Percentiles rank a stretch among this genome's conserved stretches.
Evolutionary conservation across 1,139 yeast species (phyloP).

Genomic region (Geotrichum klebahnii): DNA sequence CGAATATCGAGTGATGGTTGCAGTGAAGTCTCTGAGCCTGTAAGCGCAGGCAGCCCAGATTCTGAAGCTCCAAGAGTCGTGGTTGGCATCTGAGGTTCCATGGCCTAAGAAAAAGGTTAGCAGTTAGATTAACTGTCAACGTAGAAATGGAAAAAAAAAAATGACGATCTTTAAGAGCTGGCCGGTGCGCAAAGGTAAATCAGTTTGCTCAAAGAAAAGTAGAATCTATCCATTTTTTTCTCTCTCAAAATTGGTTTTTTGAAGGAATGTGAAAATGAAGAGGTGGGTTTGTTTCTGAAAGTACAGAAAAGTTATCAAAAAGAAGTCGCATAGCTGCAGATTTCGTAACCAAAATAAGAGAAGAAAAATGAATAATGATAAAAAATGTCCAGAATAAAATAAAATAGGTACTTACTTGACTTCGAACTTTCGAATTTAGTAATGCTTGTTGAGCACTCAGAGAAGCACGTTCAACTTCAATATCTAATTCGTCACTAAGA

Average conservation of each 20-base stretch:
- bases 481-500: neutral
- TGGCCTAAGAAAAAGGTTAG: too few species aligned
- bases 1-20: constrained; percentile 13
- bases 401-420: neutral
- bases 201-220: too few species aligned
- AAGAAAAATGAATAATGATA: neutral
- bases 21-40: constrained; percentile 6
- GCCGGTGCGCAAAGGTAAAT: too few species aligned
- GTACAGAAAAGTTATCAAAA: too few species aligned
- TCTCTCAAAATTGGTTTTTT: too few species aligned
- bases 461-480: neutral
- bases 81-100: neutral
- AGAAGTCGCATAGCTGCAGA: too few species aligned
- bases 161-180: neutral
- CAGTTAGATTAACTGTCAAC: too few species aligned
- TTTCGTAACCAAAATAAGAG: too few species aligned
- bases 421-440: neutral
- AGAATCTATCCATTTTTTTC: too few species aligned
- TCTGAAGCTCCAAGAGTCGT: neutral
- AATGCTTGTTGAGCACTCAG: neutral
- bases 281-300: too few species aligned
- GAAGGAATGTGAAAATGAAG: too few species aligned
- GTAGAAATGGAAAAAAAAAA: neutral
- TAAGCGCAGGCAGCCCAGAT: neutral
- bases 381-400: neutral